A percentile compares a stretch with the other conserved stretches of the same genome.
These are phyloP conservation scores for Isatis lusitanica DNA, from an alignment of 441 rosid genomes.

Conservation along the genomic window DNA sequence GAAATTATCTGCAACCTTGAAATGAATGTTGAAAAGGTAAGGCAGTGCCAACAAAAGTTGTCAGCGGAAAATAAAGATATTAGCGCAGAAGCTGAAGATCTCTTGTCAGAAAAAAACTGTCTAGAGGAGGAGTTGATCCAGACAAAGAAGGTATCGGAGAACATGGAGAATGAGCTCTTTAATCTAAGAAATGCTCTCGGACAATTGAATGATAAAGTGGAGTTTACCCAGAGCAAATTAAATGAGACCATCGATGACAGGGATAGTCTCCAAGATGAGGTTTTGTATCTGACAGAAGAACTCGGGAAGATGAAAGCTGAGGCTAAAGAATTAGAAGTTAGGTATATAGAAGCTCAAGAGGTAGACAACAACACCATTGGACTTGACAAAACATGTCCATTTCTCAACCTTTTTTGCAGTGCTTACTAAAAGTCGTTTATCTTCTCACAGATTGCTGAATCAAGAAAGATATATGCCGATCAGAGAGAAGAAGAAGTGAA, in stretches of 20 bases:
- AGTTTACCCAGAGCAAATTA: constrained; percentile 52
- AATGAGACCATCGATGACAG: constrained; percentile 58
- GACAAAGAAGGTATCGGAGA: constrained; percentile 54
- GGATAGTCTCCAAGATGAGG: constrained; percentile 62
- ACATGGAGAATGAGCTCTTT: constrained; percentile 76
- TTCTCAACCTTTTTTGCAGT: constrained; percentile 22
- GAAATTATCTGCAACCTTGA: constrained; percentile 55
- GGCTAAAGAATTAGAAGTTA: constrained; percentile 62
- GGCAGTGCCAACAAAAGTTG: constrained; percentile 37
- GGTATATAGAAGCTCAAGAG: constrained; percentile 72
- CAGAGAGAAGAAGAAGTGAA: constrained; percentile 91
- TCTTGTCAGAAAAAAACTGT: constrained; percentile 52
- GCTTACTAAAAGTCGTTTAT: constrained; percentile 16
- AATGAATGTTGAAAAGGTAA: constrained; percentile 45
- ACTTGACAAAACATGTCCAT: neutral
- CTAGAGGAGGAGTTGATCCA: constrained; percentile 62
- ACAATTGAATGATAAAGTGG: constrained; percentile 63
- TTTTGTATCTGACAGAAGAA: constrained; percentile 62
- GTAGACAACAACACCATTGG: constrained; percentile 39
- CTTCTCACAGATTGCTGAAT: constrained; percentile 70
- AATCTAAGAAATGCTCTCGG: constrained; percentile 64
- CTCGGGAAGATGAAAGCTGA: constrained; percentile 51
- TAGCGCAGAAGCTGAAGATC: constrained; percentile 46
- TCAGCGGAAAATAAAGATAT: constrained; percentile 58
- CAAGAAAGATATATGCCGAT: constrained; percentile 67